Percentiles rank a stretch among this genome's conserved stretches.
Conservation (phyloP, 768 basidiomycete genomes). For the Sutorius australiensis region DNA sequence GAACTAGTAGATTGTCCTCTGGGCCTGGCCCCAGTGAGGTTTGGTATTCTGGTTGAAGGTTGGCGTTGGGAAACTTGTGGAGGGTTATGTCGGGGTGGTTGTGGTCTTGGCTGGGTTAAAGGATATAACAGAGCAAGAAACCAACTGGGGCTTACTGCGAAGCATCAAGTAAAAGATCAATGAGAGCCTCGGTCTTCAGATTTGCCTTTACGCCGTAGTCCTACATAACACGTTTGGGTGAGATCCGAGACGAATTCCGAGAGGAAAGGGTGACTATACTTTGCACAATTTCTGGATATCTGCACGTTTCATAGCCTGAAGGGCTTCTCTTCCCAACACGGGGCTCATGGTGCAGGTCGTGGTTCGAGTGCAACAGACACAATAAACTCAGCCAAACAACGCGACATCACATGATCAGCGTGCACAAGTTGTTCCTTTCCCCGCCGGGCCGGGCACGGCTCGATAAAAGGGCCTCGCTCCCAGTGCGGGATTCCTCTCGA, state of each 20-base stretch:
- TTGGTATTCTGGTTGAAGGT: constrained; percentile 33
- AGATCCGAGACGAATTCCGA: constrained; percentile 11
- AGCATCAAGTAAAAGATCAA: constrained; percentile 65
- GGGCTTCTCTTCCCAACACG: constrained; percentile 40
- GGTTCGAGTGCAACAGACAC: constrained; percentile 47
- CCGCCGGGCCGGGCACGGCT: neutral
- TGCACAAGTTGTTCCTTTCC: neutral
- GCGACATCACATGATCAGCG: constrained; percentile 41
- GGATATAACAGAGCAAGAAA: constrained; percentile 35
- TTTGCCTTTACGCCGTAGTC: constrained; percentile 81
- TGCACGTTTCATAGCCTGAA: constrained; percentile 50
- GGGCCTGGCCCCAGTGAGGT: constrained; percentile 22
- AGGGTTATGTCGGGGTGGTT: constrained; percentile 18
- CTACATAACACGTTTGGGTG: constrained; percentile 34
- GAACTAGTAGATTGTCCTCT: constrained; percentile 34
- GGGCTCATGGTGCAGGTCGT: constrained; percentile 38
- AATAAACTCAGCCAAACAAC: constrained; percentile 46
- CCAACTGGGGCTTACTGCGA: constrained; percentile 34
- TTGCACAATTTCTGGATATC: constrained; percentile 63
- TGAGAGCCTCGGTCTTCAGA: constrained; percentile 74
- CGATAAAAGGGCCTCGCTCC: neutral
- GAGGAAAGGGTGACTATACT: constrained; percentile 34
- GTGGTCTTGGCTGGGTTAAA: constrained; percentile 31
- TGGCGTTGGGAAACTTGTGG: constrained; percentile 24
- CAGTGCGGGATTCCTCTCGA: neutral